phyloP scores from a whole-genome alignment of 2,329 filamentous ascomycete genomes.

The Alternaria atra region DNA sequence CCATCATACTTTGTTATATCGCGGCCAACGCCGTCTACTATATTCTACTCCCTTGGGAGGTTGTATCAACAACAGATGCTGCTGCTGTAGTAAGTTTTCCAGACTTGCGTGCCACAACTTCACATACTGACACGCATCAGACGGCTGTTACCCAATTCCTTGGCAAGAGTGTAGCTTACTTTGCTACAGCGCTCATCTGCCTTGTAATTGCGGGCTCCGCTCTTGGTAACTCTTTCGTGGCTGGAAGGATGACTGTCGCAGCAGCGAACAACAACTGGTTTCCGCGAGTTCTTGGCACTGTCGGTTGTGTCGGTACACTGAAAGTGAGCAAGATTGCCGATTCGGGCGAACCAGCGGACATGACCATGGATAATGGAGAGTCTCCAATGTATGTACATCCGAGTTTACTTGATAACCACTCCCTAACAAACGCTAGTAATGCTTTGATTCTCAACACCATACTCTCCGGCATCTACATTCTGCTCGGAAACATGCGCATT shows the following conservation, averaged over 20 bases:
- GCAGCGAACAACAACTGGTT: constrained; percentile 55
- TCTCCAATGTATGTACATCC: constrained; percentile 42
- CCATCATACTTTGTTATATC: constrained; percentile 68
- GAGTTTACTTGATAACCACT: not conserved
- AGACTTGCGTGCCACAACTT: not conserved
- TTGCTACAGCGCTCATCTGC: constrained; percentile 66
- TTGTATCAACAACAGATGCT: constrained; percentile 68
- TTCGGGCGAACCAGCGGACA: constrained; percentile 22
- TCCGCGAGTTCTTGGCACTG: constrained; percentile 37
- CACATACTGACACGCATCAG: constrained; percentile 14
- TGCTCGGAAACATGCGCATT: constrained; percentile 69
- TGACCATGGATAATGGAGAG: constrained; percentile 44
- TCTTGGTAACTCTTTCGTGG: constrained; percentile 70
- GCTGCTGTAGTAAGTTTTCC: constrained; percentile 65
- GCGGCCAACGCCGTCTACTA: constrained; percentile 70
- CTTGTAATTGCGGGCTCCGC: constrained; percentile 70
- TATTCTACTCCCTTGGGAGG: constrained; percentile 67
- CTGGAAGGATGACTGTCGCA: constrained; percentile 70
- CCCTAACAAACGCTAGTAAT: constrained; percentile 30
- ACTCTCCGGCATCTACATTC: constrained; percentile 65
- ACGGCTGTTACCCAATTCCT: constrained; percentile 59
- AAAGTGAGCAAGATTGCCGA: constrained; percentile 26
- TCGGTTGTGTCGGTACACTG: constrained; percentile 41
- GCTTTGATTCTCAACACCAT: constrained; percentile 45
- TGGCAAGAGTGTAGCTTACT: constrained; percentile 60